Conservation (phyloP, 352 stramenopile species). For the Phytopythium vexans region DNA sequence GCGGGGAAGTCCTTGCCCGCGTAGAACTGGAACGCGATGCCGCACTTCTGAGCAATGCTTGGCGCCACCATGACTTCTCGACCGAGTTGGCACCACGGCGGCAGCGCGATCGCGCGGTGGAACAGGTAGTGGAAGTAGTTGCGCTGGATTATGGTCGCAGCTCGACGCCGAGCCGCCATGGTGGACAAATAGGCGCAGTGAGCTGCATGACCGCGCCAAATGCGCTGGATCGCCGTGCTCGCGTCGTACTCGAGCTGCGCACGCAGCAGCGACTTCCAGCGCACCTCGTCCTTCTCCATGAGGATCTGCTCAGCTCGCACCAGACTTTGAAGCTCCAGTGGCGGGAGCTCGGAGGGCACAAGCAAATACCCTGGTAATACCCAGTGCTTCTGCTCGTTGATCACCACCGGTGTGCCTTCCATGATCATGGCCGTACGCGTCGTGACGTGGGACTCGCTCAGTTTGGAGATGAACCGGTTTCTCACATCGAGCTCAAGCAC, state of each 20-base stretch:
- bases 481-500: conserved; percentile 38
- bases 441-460: conserved; percentile 42
- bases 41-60: conserved; percentile 58
- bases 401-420: conserved; percentile 46
- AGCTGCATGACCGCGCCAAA: conserved; percentile 26
- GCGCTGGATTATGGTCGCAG: conserved; percentile 57
- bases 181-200: conserved; percentile 30
- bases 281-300: conserved; percentile 66
- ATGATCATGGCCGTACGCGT: conserved; percentile 67
- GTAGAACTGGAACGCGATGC: conserved; percentile 79
- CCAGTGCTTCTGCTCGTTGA: conserved; percentile 71
- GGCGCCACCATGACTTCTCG: conserved; percentile 61
- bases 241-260: conserved; percentile 48
- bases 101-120: conserved; percentile 46
- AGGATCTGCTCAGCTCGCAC: conserved; percentile 50
- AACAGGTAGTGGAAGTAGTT: conserved; percentile 78
- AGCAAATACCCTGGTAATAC: conserved; percentile 41
- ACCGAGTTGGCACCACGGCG: conserved; percentile 56
- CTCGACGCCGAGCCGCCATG: conserved; percentile 22
- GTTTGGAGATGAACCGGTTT: conserved; percentile 50
- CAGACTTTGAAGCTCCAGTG: conserved; percentile 36
- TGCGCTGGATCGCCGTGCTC: conserved; percentile 33
- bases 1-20: conserved; percentile 62
- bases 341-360: conserved; percentile 16
- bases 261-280: conserved; percentile 46